Percentiles rank a stretch among this genome's conserved stretches.
phyloP scores from a whole-genome alignment of 1,139 yeast species.

The Pichia inconspicua region DNA sequence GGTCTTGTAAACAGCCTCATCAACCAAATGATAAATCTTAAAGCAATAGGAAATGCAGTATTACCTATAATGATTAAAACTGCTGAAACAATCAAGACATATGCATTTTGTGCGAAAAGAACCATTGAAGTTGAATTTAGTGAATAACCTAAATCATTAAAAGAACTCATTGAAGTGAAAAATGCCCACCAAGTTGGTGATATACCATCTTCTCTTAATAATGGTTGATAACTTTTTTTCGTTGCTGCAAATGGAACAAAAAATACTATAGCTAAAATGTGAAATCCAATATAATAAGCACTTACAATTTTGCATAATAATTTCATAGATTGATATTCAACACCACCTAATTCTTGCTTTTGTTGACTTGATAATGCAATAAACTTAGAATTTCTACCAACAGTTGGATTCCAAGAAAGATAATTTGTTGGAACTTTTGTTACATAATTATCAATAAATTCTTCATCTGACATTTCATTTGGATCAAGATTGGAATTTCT shows the following conservation, averaged over 20 bases:
- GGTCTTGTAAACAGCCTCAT: constrained; percentile 62
- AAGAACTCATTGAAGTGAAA: constrained; percentile 69
- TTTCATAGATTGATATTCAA: constrained; percentile 86
- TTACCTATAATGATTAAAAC: constrained; percentile 83
- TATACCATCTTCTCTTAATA: constrained; percentile 48
- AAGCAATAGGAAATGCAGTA: constrained; percentile 81
- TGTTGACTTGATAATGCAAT: constrained; percentile 74
- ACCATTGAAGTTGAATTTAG: constrained; percentile 73
- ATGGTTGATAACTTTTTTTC: constrained; percentile 34
- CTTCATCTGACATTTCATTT: constrained; percentile 21
- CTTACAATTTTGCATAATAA: constrained; percentile 61
- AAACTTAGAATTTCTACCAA: constrained; percentile 94
- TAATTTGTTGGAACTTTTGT: constrained; percentile 31
- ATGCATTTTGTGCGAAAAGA: constrained; percentile 55
- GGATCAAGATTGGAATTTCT: constrained; percentile 10
- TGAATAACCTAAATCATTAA: constrained; percentile 79
- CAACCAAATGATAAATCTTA: constrained; percentile 77
- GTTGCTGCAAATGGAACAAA: constrained; percentile 60
- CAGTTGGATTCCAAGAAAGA: constrained; percentile 83
- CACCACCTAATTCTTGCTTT: constrained; percentile 93
- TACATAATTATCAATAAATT: constrained; percentile 20
- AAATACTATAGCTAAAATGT: constrained; percentile 49
- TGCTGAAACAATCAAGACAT: constrained; percentile 52
- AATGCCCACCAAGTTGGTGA: constrained; percentile 89
- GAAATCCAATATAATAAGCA: constrained; percentile 68